A percentile compares a stretch with the other conserved stretches of the same genome.
phyloP scores from a whole-genome alignment of 352 stramenopile species.

The Globisporangium acanthophoron region DNA sequence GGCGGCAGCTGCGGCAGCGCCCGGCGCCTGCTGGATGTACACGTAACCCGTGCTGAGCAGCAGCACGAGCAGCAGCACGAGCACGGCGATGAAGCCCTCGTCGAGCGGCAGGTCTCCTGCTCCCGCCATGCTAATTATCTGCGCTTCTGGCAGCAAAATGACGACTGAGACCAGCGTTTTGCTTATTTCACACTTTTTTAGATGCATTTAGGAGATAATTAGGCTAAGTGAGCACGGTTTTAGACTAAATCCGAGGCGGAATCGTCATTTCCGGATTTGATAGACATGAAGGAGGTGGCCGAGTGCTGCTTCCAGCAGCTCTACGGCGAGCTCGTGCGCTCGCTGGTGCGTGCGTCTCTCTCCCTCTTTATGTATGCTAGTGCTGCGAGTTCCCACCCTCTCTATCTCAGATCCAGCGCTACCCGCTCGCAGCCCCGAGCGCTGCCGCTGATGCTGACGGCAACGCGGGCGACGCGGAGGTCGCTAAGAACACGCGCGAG shows the following conservation, averaged over 20 bases:
- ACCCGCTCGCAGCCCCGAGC: constrained; percentile 31
- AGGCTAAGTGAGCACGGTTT: neutral
- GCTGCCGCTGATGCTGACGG: constrained; percentile 12
- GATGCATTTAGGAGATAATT: neutral
- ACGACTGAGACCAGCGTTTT: neutral
- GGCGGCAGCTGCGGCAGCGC: neutral
- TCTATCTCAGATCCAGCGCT: constrained; percentile 45
- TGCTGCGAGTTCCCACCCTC: neutral
- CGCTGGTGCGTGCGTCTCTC: constrained; percentile 47
- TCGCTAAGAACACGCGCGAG: constrained; percentile 59
- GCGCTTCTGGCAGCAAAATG: too few species aligned
- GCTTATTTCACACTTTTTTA: neutral
- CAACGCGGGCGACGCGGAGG: constrained; percentile 27
- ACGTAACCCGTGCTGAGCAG: constrained; percentile 73
- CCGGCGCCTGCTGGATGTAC: constrained; percentile 45
- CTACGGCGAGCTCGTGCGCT: constrained; percentile 82
- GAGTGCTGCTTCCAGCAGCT: constrained; percentile 87
- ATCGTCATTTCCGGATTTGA: neutral
- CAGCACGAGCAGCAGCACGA: constrained; percentile 66
- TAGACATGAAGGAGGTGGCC: constrained; percentile 73
- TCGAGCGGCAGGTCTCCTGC: constrained; percentile 29
- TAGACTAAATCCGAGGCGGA: neutral
- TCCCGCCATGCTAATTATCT: too few species aligned
- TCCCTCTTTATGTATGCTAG: neutral
- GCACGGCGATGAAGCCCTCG: constrained; percentile 61